These are phyloP conservation scores for Penicillium hordei DNA, from an alignment of 2,329 filamentous ascomycete genomes.

Conservation along the genomic window DNA sequence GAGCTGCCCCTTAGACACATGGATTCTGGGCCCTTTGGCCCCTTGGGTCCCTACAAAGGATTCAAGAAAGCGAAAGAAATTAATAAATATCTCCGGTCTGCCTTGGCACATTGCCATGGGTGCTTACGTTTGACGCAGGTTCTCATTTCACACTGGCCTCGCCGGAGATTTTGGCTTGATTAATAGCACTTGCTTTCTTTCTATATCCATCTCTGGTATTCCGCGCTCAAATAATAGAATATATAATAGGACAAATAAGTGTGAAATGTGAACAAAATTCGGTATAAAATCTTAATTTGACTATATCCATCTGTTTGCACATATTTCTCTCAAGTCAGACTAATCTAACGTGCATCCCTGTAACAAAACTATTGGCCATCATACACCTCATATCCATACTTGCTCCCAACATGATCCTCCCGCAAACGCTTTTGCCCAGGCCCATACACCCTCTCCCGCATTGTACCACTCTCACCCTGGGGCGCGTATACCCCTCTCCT, in stretches of 20 bases:
- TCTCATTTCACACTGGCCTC: not conserved
- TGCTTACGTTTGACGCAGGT: not conserved
- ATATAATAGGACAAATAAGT: not conserved
- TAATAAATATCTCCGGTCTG: not conserved
- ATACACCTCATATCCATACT: constrained; percentile 2
- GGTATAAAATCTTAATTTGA: not conserved
- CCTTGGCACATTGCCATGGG: not conserved
- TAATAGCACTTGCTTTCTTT: too few species aligned
- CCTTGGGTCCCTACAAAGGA: not conserved
- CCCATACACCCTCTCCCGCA: not conserved
- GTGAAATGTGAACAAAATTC: not conserved
- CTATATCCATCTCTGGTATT: not conserved
- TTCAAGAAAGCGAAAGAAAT: too few species aligned
- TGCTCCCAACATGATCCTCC: not conserved
- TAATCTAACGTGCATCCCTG: not conserved
- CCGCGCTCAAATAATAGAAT: not conserved
- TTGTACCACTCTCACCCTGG: not conserved
- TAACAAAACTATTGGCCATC: not conserved
- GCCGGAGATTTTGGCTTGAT: not conserved
- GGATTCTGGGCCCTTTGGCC: not conserved
- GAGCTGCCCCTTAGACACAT: not conserved
- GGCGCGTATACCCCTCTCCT: constrained; percentile 25
- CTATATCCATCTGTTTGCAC: not conserved
- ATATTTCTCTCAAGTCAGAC: not conserved
- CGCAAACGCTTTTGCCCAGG: not conserved